Evolutionary conservation across 768 basidiomycete genomes (phyloP).

Genomic region (Clathrus columnatus): DNA sequence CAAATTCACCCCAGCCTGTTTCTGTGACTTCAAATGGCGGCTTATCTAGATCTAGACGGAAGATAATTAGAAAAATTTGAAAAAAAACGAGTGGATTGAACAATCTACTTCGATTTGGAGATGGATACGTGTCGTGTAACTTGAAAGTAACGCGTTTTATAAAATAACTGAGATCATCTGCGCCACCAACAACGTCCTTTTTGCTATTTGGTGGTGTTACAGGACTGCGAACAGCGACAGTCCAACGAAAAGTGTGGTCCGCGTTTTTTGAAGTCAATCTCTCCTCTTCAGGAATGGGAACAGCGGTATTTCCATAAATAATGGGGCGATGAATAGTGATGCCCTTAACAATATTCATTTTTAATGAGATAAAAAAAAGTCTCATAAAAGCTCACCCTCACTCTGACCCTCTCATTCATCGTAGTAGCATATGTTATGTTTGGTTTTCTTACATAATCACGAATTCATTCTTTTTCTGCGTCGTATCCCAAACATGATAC

Average conservation of each 20-base stretch:
- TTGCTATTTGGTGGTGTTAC: slow-evolving; percentile 56
- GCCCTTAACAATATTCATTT: slow-evolving; percentile 41
- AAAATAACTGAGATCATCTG: slow-evolving; percentile 84
- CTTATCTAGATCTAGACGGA: slow-evolving; percentile 84
- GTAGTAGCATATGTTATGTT: slow-evolving; percentile 28
- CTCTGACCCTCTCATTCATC: slow-evolving; percentile 67
- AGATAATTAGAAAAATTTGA: slow-evolving; percentile 4
- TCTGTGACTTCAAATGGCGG: slow-evolving; percentile 93
- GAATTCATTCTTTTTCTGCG: slow-evolving; percentile 33
- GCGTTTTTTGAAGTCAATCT: slow-evolving; percentile 42
- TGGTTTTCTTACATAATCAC: slow-evolving; percentile 29
- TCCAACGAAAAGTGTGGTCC: slow-evolving; percentile 95
- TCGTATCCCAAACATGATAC: slow-evolving; percentile 33
- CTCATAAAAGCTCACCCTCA: slow-evolving; percentile 48
- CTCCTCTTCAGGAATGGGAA: slow-evolving; percentile 67
- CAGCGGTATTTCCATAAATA: slow-evolving; percentile 92
- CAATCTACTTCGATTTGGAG: slow-evolving; percentile 75
- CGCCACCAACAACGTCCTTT: slow-evolving; percentile 72
- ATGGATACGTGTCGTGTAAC: slow-evolving; percentile 92
- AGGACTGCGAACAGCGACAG: slow-evolving; percentile 87
- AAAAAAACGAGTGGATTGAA: slow-evolving; percentile 3
- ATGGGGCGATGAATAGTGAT: slow-evolving; percentile 82
- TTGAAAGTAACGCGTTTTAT: slow-evolving; percentile 97
- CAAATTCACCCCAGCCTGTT: slow-evolving; percentile 99
- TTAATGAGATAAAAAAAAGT: slow-evolving; percentile 8